These are phyloP conservation scores for Starmera caribaea DNA, from an alignment of 805 yeast species.

Conservation along the genomic window DNA sequence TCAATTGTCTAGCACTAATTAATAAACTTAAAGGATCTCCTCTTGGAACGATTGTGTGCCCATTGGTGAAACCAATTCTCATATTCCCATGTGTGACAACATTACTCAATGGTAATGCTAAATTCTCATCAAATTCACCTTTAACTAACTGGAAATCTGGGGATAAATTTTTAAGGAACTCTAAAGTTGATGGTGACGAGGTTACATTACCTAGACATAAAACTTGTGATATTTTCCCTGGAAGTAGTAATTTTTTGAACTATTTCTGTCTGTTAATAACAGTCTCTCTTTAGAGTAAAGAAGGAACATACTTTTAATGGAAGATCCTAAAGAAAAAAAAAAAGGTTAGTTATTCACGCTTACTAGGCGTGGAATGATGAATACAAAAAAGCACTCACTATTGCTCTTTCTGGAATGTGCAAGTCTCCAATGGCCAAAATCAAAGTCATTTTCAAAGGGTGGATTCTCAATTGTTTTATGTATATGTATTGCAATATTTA, in stretches of 20 bases:
- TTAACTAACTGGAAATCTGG: constrained; percentile 66
- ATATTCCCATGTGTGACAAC: constrained; percentile 63
- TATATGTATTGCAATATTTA: too few relatives aligned
- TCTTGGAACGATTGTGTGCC: constrained; percentile 75
- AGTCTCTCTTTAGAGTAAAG: too few relatives aligned
- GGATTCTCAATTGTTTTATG: too few relatives aligned
- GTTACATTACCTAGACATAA: constrained; percentile 79
- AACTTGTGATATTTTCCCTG: constrained; percentile 82
- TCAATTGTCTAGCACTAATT: constrained; percentile 79
- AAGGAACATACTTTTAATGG: constrained; percentile 28
- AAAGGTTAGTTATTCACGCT: constrained; percentile 5
- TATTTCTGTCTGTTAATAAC: constrained; percentile 18
- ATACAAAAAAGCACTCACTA: constrained; percentile 28
- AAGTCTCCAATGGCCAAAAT: constrained; percentile 82
- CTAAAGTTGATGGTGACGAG: constrained; percentile 50
- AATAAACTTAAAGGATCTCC: constrained; percentile 80
- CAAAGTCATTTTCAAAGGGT: constrained; percentile 17
- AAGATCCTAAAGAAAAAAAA: constrained; percentile 24
- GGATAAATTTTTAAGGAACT: constrained; percentile 58
- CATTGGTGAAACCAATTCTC: constrained; percentile 77
- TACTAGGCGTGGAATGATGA: constrained; percentile 3
- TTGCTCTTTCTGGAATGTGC: constrained; percentile 80
- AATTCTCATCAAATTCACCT: constrained; percentile 66
- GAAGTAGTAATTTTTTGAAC: constrained; percentile 69
- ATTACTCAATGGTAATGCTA: constrained; percentile 47